Evolutionary conservation across 331 rosid species (phyloP).

Genomic region (Saraca asoca): DNA sequence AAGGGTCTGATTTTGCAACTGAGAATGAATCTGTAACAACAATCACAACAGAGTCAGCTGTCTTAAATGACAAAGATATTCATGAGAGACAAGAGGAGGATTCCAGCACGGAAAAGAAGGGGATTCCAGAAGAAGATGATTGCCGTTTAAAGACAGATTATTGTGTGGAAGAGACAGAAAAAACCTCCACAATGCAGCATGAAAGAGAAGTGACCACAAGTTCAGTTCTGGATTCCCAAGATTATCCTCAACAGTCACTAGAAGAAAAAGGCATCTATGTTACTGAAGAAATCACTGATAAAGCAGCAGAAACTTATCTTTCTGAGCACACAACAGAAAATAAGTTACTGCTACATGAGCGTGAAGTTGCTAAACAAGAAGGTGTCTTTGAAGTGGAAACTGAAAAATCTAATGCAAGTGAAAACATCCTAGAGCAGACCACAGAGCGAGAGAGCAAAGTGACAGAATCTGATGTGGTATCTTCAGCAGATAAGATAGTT

Average conservation of each 20-base stretch:
- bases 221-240: slow-evolving; percentile 2
- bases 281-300: slow-evolving; percentile 7
- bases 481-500: neutral
- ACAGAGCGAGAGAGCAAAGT: neutral
- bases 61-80: slow-evolving; percentile 7
- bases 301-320: slow-evolving; percentile 6
- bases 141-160: slow-evolving; percentile 8
- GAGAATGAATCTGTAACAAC: slow-evolving; percentile 18
- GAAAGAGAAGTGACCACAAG: slow-evolving; percentile 12
- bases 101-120: slow-evolving; percentile 3
- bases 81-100: slow-evolving; percentile 15
- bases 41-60: neutral
- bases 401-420: neutral
- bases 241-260: neutral
- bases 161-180: neutral
- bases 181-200: slow-evolving; percentile 1
- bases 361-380: slow-evolving; percentile 5
- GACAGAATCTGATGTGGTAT: neutral
- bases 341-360: slow-evolving; percentile 1
- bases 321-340: neutral
- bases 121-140: slow-evolving; percentile 21
- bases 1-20: neutral
- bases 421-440: slow-evolving; percentile 13
- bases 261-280: slow-evolving; percentile 2
- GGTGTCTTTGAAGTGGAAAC: slow-evolving; percentile 26